Evolutionary conservation across 1,139 yeast species (phyloP).

Genomic region (Pichia sp.): DNA sequence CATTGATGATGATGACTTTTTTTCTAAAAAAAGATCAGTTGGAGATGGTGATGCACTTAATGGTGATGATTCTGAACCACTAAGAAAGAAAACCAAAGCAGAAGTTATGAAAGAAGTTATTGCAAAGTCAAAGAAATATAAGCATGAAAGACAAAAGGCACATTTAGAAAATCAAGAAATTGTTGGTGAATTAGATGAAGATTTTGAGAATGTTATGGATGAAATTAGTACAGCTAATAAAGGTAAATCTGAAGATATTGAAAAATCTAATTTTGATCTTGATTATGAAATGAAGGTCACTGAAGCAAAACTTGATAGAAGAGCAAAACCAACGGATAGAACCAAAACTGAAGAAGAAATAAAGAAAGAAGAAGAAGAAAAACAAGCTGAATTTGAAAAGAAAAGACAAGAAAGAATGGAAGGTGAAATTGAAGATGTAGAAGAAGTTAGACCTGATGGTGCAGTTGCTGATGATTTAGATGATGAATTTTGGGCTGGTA

Average conservation of each 20-base stretch:
- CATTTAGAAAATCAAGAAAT: conserved; percentile 65
- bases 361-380: conserved; percentile 59
- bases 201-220: conserved; percentile 69
- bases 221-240: conserved; percentile 36
- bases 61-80: conserved; percentile 38
- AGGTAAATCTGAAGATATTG: conserved; percentile 24
- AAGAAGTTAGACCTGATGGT: conserved; percentile 25
- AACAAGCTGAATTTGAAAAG: conserved; percentile 62
- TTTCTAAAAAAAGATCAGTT: conserved; percentile 25
- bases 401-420: conserved; percentile 82
- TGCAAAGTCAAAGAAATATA: conserved; percentile 87
- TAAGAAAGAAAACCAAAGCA: conserved; percentile 75
- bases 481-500: conserved; percentile 50
- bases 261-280: conserved; percentile 42
- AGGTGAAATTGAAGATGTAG: conserved; percentile 44
- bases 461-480: conserved; percentile 68
- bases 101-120: conserved; percentile 97
- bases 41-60: conserved; percentile 31
- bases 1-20: conserved; percentile 32
- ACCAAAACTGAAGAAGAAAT: conserved; percentile 90
- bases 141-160: conserved; percentile 78
- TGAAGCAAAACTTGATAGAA: conserved; percentile 73
- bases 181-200: conserved; percentile 72
- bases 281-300: conserved; percentile 74
- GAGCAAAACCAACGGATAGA: conserved; percentile 95